Evolutionary conservation across 345 rosid genomes (phyloP).

Genomic region (Hirschfeldia incana): DNA sequence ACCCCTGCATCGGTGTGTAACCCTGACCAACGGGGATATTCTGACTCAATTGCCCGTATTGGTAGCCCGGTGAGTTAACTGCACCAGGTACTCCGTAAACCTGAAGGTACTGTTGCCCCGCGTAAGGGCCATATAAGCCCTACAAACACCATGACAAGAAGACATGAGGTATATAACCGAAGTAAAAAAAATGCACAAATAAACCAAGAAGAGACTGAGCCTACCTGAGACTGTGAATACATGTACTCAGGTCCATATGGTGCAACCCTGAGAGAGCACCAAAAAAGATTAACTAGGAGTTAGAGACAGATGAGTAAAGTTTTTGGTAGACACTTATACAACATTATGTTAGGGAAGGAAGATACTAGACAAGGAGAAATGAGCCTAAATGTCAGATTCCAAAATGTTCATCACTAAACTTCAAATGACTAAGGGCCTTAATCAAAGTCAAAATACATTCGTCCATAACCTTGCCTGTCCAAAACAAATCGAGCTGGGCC

Average conservation of each 20-base stretch:
- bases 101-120: constrained; percentile 81
- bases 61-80: constrained; percentile 59
- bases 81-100: constrained; percentile 77
- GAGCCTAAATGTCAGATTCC: background rate
- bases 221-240: constrained; percentile 70
- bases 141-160: constrained; percentile 31
- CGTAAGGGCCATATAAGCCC: constrained; percentile 74
- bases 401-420: background rate
- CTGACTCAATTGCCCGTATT: constrained; percentile 72
- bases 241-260: constrained; percentile 76
- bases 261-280: constrained; percentile 59
- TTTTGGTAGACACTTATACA: background rate
- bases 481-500: constrained; percentile 58
- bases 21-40: constrained; percentile 64
- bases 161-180: background rate
- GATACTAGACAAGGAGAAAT: constrained; percentile 13
- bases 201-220: constrained; percentile 18
- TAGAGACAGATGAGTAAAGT: constrained; percentile 1
- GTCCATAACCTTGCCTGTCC: constrained; percentile 55
- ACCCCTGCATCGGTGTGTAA: constrained; percentile 69
- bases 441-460: constrained; percentile 32
- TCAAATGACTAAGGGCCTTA: constrained; percentile 10
- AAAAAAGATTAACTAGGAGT: background rate
- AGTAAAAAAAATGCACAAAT: background rate
- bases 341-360: background rate